A percentile compares a stretch with the other conserved stretches of the same genome.
Evolutionary conservation across 768 basidiomycete genomes (phyloP).

Genomic region (Lentinus brumalis): DNA sequence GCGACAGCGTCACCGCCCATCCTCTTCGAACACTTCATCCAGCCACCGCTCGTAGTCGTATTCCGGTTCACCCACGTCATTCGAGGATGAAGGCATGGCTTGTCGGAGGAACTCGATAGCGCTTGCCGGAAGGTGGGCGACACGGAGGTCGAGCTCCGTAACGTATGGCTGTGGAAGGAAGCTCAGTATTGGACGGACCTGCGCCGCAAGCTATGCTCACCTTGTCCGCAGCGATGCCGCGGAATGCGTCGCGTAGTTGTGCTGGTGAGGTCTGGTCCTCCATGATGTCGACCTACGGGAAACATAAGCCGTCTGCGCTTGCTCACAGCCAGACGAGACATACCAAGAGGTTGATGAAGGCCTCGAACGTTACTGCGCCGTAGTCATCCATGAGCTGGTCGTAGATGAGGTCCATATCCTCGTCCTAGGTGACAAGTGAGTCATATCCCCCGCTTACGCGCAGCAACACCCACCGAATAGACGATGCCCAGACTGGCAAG

Average conservation of each 20-base stretch:
- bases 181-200: background rate
- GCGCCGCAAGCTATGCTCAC: conserved; percentile 39
- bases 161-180: conserved; percentile 70
- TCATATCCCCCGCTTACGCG: background rate
- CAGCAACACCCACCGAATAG: conserved; percentile 61
- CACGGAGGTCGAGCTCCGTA: conserved; percentile 87
- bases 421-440: conserved; percentile 52
- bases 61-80: conserved; percentile 60
- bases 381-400: conserved; percentile 78
- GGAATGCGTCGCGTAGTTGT: conserved; percentile 91
- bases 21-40: conserved; percentile 64
- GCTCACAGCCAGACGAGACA: background rate
- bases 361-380: conserved; percentile 89
- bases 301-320: background rate
- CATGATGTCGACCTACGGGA: conserved; percentile 81
- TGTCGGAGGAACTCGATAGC: conserved; percentile 82
- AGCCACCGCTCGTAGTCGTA: conserved; percentile 87
- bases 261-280: conserved; percentile 95
- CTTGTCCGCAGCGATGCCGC: conserved; percentile 88
- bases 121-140: conserved; percentile 75
- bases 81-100: conserved; percentile 66
- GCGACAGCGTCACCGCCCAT: conserved; percentile 7
- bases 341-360: conserved; percentile 92
- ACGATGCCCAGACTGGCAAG: conserved; percentile 93
- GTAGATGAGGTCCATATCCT: conserved; percentile 84